Percentiles rank a stretch among this genome's conserved stretches.
These are phyloP conservation scores for Xerocomus minutiporus DNA, from an alignment of 1,284 basidiomycete species.

Conservation along the genomic window DNA sequence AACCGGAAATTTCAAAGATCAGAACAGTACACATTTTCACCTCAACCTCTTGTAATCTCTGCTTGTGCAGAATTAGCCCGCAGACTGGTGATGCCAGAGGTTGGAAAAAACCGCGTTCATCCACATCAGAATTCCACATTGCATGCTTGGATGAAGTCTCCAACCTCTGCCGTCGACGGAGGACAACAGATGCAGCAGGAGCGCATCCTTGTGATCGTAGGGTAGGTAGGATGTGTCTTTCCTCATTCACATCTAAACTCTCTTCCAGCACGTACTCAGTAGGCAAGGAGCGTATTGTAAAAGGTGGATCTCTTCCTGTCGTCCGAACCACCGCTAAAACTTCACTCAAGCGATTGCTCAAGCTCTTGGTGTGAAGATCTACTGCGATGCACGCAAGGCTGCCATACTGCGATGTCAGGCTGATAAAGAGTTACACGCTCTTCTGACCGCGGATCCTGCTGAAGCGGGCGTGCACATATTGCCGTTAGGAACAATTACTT, in stretches of 20 bases:
- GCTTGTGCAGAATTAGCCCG: conserved; percentile 85
- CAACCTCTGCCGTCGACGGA: conserved; percentile 31
- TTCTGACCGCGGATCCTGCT: conserved; percentile 76
- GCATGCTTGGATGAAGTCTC: conserved; percentile 35
- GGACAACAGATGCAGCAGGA: conserved; percentile 29
- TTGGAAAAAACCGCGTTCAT: conserved; percentile 23
- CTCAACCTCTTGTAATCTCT: conserved; percentile 87
- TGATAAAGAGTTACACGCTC: conserved; percentile 75
- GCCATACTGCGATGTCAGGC: conserved; percentile 77
- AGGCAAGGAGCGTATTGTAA: conserved; percentile 95
- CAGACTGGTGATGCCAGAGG: conserved; percentile 47
- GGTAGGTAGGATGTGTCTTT: conserved; percentile 43
- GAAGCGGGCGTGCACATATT: conserved; percentile 84
- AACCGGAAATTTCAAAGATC: neutral
- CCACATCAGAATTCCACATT: conserved; percentile 33
- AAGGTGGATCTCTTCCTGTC: conserved; percentile 52
- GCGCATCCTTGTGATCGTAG: conserved; percentile 74
- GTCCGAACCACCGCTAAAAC: neutral
- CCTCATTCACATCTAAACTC: conserved; percentile 2
- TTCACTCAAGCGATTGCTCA: conserved; percentile 69
- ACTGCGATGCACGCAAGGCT: conserved; percentile 81
- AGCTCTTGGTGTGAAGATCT: conserved; percentile 81
- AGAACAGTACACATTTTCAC: conserved; percentile 84
- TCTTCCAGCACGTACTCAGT: conserved; percentile 83
- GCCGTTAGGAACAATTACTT: conserved; percentile 73